Conservation (phyloP, 148 eudicot genomes). For the Amaranthus palmeri region DNA sequence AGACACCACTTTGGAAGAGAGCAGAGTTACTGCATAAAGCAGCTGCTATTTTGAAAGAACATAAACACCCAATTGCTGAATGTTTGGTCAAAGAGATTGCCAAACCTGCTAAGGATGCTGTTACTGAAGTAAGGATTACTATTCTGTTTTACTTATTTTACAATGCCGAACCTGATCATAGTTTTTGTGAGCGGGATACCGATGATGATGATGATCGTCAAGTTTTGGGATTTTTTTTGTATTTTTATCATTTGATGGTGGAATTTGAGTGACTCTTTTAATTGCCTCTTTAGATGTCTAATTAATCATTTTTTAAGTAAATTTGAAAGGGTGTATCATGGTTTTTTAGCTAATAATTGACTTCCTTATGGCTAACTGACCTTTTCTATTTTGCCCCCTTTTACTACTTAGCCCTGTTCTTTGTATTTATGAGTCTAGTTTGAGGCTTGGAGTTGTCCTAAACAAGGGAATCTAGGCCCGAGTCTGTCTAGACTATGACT, state of each 20-base stretch:
- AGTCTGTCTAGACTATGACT: no score
- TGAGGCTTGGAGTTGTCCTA: no score
- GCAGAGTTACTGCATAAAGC: constrained; percentile 98
- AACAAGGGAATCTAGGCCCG: no score
- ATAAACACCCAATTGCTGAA: constrained; percentile 80
- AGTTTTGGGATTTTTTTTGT: not conserved
- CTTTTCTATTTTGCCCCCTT: not conserved
- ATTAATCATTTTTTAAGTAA: not conserved
- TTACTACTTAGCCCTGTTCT: no score
- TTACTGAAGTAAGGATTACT: constrained; percentile 58
- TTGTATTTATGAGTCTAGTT: no score
- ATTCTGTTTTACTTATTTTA: not conserved
- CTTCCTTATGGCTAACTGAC: not conserved
- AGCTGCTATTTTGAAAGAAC: constrained; percentile 89
- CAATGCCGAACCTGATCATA: no score
- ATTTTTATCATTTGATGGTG: not conserved
- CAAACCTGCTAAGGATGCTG: constrained; percentile 95
- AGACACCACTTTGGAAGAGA: constrained; percentile 93
- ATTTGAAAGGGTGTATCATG: not conserved
- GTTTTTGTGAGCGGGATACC: no score
- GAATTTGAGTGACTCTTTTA: not conserved
- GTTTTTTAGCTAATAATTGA: not conserved
- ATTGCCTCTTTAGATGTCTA: not conserved
- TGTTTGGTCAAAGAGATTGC: constrained; percentile 95
- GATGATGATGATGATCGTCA: no score